Percentiles rank a stretch among this genome's conserved stretches.
These are phyloP conservation scores for Rhodotorula sp. DNA, from an alignment of 1,284 basidiomycete genomes.

Conservation along the genomic window DNA sequence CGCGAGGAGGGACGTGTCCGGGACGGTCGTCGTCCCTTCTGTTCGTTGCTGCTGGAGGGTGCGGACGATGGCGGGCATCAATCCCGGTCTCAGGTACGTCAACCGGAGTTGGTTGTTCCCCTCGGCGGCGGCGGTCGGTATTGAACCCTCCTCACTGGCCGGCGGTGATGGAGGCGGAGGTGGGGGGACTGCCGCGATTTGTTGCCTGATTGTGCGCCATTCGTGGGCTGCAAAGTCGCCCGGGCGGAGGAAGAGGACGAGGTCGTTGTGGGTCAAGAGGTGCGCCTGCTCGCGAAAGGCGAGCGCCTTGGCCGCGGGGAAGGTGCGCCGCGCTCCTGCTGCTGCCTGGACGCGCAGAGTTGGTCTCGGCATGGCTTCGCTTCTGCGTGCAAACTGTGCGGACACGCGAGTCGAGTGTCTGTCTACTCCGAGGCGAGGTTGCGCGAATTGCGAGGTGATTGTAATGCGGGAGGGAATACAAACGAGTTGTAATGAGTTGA, in stretches of 20 bases:
- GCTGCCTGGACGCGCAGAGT: background rate
- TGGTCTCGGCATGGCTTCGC: background rate
- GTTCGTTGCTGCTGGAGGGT: background rate
- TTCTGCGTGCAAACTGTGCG: no score
- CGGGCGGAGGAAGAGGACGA: conserved; percentile 53
- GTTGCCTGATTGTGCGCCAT: conserved; percentile 46
- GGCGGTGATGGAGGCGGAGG: conserved; percentile 39
- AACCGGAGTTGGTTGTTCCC: background rate
- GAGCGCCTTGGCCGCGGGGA: conserved; percentile 50
- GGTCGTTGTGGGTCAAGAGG: conserved; percentile 48
- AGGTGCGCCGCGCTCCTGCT: conserved; percentile 5
- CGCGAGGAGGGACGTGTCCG: conserved; percentile 19
- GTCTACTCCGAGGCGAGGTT: background rate
- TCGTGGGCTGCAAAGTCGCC: conserved; percentile 50
- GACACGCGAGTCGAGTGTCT: background rate
- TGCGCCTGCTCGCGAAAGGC: conserved; percentile 50
- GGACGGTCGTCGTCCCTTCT: background rate
- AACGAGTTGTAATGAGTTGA: no score
- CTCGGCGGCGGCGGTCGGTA: background rate
- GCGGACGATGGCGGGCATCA: background rate
- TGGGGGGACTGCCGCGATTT: conserved; percentile 46
- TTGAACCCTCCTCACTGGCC: conserved; percentile 45
- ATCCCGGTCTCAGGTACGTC: background rate
- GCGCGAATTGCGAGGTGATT: no score
- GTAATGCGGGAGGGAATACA: no score